Percentiles rank a stretch among this genome's conserved stretches.
Evolutionary conservation across 129 eudicot species (phyloP).

Genomic region (Deinandra increscens): DNA sequence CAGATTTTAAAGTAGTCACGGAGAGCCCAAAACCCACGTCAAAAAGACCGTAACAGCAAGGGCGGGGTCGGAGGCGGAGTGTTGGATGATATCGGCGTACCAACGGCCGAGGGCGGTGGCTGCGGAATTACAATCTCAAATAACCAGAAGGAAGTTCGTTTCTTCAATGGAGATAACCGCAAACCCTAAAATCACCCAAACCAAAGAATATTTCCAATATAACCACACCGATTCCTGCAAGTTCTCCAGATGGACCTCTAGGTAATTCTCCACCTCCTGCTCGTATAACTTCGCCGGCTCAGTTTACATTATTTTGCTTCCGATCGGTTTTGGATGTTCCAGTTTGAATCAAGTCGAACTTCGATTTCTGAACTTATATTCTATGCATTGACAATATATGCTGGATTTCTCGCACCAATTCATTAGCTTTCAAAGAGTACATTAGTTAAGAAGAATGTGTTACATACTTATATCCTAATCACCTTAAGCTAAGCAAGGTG

Average conservation of each 20-base stretch:
- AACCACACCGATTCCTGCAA: conserved; percentile 79
- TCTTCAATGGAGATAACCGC: conserved; percentile 17
- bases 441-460: too few relatives aligned
- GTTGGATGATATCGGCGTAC: conserved; percentile 29
- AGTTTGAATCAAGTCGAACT: not conserved
- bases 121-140: conserved; percentile 25
- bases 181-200: conserved; percentile 7
- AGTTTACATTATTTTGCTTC: not conserved
- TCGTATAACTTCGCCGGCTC: not conserved
- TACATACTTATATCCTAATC: too few relatives aligned
- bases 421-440: too few relatives aligned
- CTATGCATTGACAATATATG: not conserved
- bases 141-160: conserved; percentile 9
- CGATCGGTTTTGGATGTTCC: not conserved
- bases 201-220: conserved; percentile 50
- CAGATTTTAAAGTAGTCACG: too few relatives aligned
- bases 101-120: conserved; percentile 30
- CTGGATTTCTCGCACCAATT: too few relatives aligned
- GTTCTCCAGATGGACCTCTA: conserved; percentile 66
- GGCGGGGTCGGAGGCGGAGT: conserved; percentile 2
- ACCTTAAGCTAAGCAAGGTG: not conserved
- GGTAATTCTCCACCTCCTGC: conserved; percentile 28
- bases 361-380: not conserved
- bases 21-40: too few relatives aligned
- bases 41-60: not conserved